Base-by-base conservation (phyloP, 1,284 basidiomycete species). In the Phellinidium pouzarii region DNA sequence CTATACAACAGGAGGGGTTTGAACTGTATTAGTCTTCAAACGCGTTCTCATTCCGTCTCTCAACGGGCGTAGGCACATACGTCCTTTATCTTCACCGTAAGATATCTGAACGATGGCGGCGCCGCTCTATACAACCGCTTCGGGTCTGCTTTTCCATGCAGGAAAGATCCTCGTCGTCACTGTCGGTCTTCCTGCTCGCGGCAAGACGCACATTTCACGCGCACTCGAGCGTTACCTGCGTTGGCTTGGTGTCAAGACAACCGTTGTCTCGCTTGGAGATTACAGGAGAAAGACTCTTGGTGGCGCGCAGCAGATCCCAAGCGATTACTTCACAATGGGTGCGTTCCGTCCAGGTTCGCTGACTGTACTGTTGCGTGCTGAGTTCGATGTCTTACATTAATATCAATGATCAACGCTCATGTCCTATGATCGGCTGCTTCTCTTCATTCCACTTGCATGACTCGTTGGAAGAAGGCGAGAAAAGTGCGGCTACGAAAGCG, bases 241-340 rank as follows among this genome's bases (percentile, higher is more conserved):
- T 63, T 99, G 96, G 96, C 89, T 94, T 64, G 95, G 96, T 40
- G 91, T 99, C 58, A 96, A 95, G 69, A 95, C 92, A 0, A 81
- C 87, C 54, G 95, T 98, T 46, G 87, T 97, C 54, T 94, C 91
- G 1, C 76, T 99, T 3, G 96, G 96, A 22, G 95, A 99, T 69
- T 94, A 95, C 68, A 81, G 96, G 44, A 75, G 96, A 48, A 91
- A 92, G 71, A 82, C 87, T 0, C 72, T 98, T 8, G 96, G 95
- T 8, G 85, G 90, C 0, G 88, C 93, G 0, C 82, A 93, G 66
- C 84, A 87, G 53, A 74, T 98, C 1, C 96, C 95, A 0, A 70
- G 82, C 1, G 94, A 98, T 66, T 99, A 99, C 69, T 99, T 98
- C 64, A 84, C 81, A 0, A 71, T 87, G 27, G 89, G 89, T 87